phyloP scores from a whole-genome alignment of 2,329 filamentous ascomycete species.

The Aspergillus eucalypticola region DNA sequence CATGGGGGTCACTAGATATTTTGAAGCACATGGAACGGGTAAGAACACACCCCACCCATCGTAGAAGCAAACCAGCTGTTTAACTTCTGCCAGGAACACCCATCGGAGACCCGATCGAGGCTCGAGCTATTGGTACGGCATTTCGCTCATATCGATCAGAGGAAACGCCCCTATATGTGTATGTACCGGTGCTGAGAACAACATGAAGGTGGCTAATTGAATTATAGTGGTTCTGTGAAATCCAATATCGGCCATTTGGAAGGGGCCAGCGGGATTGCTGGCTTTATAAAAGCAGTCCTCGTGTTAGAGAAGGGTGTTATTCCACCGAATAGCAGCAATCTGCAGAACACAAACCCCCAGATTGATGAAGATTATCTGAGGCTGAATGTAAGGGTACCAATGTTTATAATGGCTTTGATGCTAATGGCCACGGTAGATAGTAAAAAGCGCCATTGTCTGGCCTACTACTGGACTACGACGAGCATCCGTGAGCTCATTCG shows the following conservation, averaged over 20 bases:
- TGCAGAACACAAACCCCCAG: conserved; percentile 5
- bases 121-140: conserved; percentile 14
- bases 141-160: conserved; percentile 7
- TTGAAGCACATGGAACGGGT: conserved; percentile 18
- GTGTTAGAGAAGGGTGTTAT: conserved; percentile 48
- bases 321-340: conserved; percentile 41
- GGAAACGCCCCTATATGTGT: conserved; percentile 7
- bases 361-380: conserved; percentile 10
- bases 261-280: conserved; percentile 42
- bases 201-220: neutral
- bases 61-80: too few relatives aligned
- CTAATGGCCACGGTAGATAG: conserved; percentile 10
- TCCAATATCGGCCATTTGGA: conserved; percentile 26
- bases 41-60: neutral
- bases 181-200: neutral
- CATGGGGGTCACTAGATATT: conserved; percentile 6
- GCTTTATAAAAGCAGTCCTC: conserved; percentile 45
- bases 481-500: conserved; percentile 28
- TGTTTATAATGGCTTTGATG: neutral
- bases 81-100: conserved; percentile 36
- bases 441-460: conserved; percentile 18
- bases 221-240: conserved; percentile 6
- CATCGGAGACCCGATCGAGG: conserved; percentile 25
- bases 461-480: conserved; percentile 19
- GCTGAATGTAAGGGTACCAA: conserved; percentile 1